A percentile compares a stretch with the other conserved stretches of the same genome.
Evolutionary conservation across 2,329 filamentous ascomycete species (phyloP).

Genomic region (Clonostachys byssicola): DNA sequence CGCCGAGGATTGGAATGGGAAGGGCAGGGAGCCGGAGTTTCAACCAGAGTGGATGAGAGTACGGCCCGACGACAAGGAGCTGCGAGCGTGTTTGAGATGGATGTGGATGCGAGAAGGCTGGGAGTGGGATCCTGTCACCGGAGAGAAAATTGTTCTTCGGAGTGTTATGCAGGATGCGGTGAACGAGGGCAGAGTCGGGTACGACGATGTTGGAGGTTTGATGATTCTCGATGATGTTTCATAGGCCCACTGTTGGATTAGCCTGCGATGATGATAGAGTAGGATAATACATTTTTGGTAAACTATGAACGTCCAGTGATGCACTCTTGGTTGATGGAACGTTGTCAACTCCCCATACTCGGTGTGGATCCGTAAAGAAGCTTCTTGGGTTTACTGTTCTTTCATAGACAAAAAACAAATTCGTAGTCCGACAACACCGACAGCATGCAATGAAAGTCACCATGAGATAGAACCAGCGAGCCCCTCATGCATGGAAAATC

Average conservation of each 20-base stretch:
- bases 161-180: slow-evolving; percentile 52
- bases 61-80: slow-evolving; percentile 77
- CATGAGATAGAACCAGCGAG: too few relatives aligned
- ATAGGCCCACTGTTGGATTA: not conserved
- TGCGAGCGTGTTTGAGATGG: slow-evolving; percentile 84
- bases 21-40: slow-evolving; percentile 46
- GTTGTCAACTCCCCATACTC: too few relatives aligned
- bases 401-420: too few relatives aligned
- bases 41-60: slow-evolving; percentile 92
- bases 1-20: slow-evolving; percentile 63
- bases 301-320: too few relatives aligned
- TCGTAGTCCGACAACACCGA: too few relatives aligned
- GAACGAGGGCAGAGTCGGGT: slow-evolving; percentile 51
- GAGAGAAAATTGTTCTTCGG: slow-evolving; percentile 50
- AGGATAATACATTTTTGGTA: too few relatives aligned
- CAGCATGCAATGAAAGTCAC: too few relatives aligned
- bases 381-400: too few relatives aligned
- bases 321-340: too few relatives aligned
- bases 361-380: too few relatives aligned
- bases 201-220: slow-evolving; percentile 44
- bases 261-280: too few relatives aligned
- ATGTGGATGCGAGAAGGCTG: slow-evolving; percentile 88
- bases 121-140: slow-evolving; percentile 73
- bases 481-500: too few relatives aligned
- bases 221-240: slow-evolving; percentile 25